Conservation (phyloP, 2,329 filamentous ascomycete genomes). For the Colletotrichum eleusines region DNA sequence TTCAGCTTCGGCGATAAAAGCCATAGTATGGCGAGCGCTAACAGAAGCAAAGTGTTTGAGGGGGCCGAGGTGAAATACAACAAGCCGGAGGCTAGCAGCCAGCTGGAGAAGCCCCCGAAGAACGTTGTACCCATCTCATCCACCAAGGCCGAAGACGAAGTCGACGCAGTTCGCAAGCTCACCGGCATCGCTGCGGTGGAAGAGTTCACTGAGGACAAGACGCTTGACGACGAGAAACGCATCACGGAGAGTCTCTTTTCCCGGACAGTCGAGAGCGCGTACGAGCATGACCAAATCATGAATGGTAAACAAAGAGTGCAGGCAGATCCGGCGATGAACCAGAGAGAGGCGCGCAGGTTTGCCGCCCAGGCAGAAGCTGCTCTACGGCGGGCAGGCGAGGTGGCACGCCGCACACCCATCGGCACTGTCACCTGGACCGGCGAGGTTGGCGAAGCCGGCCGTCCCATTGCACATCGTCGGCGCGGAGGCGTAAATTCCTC, state of each 20-base stretch:
- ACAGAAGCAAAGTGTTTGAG: conserved; percentile 88
- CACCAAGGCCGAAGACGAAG: conserved; percentile 25
- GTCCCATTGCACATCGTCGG: conserved; percentile 68
- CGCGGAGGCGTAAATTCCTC: conserved; percentile 66
- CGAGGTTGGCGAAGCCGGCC: conserved; percentile 80
- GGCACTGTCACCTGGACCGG: conserved; percentile 97
- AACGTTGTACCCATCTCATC: conserved; percentile 35
- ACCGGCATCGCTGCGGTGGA: conserved; percentile 74
- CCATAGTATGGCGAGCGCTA: conserved; percentile 73
- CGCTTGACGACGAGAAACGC: conserved; percentile 73
- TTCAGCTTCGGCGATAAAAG: conserved; percentile 81
- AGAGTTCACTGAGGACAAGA: conserved; percentile 67
- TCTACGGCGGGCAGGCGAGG: conserved; percentile 78
- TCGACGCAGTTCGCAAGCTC: conserved; percentile 63
- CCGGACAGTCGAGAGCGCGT: conserved; percentile 86
- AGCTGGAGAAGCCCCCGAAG: conserved; percentile 44
- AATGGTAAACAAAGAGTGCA: conserved; percentile 78
- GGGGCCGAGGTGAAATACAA: conserved; percentile 77
- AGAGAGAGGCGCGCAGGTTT: conserved; percentile 83
- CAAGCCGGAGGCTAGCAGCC: conserved; percentile 42
- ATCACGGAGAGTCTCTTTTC: conserved; percentile 93
- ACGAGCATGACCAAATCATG: conserved; percentile 94
- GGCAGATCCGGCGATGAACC: conserved; percentile 82
- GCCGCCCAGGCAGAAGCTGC: conserved; percentile 83
- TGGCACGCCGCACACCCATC: conserved; percentile 78